phyloP scores from a whole-genome alignment of 2,329 filamentous ascomycete genomes.

The Penicillium brevicompactum region DNA sequence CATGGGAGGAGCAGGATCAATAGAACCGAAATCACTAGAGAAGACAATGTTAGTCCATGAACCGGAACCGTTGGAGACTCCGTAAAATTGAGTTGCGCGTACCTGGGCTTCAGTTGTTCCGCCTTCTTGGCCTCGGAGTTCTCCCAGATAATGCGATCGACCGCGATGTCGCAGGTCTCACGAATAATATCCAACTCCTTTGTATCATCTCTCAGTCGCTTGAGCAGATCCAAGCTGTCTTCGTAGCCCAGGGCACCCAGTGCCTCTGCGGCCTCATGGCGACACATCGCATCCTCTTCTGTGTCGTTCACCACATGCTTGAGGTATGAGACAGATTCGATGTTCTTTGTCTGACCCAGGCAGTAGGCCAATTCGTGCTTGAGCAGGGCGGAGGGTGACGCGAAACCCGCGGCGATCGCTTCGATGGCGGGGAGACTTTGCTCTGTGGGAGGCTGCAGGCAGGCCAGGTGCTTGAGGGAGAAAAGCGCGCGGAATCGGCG shows the following conservation, averaged over 20 bases:
- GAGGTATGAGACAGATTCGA: constrained; percentile 72
- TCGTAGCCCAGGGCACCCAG: constrained; percentile 81
- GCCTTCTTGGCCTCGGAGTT: constrained; percentile 69
- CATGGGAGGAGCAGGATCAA: constrained; percentile 91
- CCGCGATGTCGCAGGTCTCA: constrained; percentile 96
- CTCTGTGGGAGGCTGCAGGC: constrained; percentile 59
- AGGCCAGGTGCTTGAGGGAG: constrained; percentile 91
- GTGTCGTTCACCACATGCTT: constrained; percentile 73
- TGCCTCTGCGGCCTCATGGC: constrained; percentile 95
- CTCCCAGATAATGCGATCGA: constrained; percentile 93
- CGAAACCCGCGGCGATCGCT: constrained; percentile 86
- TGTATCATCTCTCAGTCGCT: constrained; percentile 70
- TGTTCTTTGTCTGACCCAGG: constrained; percentile 83
- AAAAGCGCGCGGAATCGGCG: constrained; percentile 95
- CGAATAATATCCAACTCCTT: constrained; percentile 79
- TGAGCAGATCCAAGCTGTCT: constrained; percentile 73
- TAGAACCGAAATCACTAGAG: constrained; percentile 85
- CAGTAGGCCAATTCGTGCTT: constrained; percentile 99
- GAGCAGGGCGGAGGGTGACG: constrained; percentile 81
- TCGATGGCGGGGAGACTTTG: constrained; percentile 65
- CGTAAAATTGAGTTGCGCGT: constrained; percentile 27
- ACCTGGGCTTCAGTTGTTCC: constrained; percentile 84
- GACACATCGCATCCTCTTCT: constrained; percentile 89
- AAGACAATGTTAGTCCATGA: constrained; percentile 15
- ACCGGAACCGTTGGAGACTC: neutral